Percentiles rank a stretch among this genome's conserved stretches.
Evolutionary conservation across 2,329 filamentous ascomycete genomes (phyloP).

Genomic region (Celoporthe dispersa): DNA sequence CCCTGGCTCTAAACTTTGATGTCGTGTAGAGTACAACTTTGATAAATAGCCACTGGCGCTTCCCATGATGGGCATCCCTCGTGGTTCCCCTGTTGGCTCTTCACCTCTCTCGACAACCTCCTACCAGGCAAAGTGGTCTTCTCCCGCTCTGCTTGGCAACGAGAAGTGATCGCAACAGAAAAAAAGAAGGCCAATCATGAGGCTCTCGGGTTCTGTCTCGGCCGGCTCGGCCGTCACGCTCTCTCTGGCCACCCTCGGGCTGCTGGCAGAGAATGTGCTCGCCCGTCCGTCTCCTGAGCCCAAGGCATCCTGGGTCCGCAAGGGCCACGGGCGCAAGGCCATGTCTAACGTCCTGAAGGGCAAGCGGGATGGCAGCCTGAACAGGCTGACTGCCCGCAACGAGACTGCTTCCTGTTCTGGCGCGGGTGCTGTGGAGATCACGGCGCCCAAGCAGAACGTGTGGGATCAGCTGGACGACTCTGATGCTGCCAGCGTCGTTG

Average conservation of each 20-base stretch:
- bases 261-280: slow-evolving; percentile 33
- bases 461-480: slow-evolving; percentile 44
- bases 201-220: not conserved
- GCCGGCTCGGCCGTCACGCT: slow-evolving; percentile 16
- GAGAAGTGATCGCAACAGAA: not conserved
- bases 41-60: not conserved
- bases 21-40: not conserved
- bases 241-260: slow-evolving; percentile 26
- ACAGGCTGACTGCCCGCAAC: not conserved
- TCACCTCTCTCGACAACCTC: slow-evolving; percentile 3
- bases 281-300: slow-evolving; percentile 35
- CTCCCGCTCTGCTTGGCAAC: slow-evolving; percentile 1
- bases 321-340: slow-evolving; percentile 34
- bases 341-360: slow-evolving; percentile 35
- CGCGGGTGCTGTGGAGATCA: slow-evolving; percentile 31
- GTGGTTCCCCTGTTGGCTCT: not conserved
- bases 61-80: not conserved
- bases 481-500: slow-evolving; percentile 44
- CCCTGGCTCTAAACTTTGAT: not conserved
- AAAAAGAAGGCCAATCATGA: slow-evolving; percentile 20
- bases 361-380: slow-evolving; percentile 23
- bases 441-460: slow-evolving; percentile 47
- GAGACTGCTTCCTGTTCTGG: slow-evolving; percentile 31
- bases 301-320: slow-evolving; percentile 35
- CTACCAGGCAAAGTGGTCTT: not conserved